Conservation (phyloP, 176 grass and related monocot genomes). For the Carex scoparia region DNA sequence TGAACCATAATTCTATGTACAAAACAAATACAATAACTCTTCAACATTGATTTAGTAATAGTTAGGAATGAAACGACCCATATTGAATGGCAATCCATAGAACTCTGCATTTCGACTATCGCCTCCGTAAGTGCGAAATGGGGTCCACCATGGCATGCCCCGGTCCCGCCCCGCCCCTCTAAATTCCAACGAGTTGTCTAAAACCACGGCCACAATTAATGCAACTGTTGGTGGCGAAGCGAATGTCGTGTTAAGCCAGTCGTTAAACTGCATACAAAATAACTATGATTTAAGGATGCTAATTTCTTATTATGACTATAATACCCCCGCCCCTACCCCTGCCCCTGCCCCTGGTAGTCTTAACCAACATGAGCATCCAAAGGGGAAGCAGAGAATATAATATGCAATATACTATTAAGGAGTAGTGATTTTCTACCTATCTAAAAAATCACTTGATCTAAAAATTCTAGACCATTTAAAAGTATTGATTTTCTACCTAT, state of each 20-base stretch:
- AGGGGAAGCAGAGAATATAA: not conserved
- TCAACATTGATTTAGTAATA: slow-evolving; percentile 30
- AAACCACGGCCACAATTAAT: slow-evolving; percentile 60
- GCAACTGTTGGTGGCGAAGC: slow-evolving; percentile 79
- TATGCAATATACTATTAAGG: too few relatives aligned
- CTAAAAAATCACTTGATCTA: too few relatives aligned
- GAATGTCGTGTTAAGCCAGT: slow-evolving; percentile 88
- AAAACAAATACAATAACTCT: slow-evolving; percentile 12
- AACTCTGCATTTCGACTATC: slow-evolving; percentile 89
- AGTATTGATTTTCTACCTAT: too few relatives aligned
- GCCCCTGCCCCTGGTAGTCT: not conserved
- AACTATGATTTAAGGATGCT: not conserved
- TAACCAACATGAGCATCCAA: not conserved
- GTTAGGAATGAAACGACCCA: slow-evolving; percentile 78
- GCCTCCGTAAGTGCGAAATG: slow-evolving; percentile 73
- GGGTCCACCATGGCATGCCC: slow-evolving; percentile 89
- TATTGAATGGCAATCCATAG: slow-evolving; percentile 90
- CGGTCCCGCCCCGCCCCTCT: slow-evolving; percentile 55
- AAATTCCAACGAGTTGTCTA: slow-evolving; percentile 88
- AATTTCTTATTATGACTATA: not conserved
- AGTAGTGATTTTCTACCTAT: too few relatives aligned
- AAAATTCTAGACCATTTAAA: too few relatives aligned
- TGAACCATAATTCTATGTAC: slow-evolving; percentile 2
- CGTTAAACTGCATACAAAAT: slow-evolving; percentile 68
- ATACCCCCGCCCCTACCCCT: not conserved